Conservation (phyloP, 441 rosid species). For the Euphorbia corollata region DNA sequence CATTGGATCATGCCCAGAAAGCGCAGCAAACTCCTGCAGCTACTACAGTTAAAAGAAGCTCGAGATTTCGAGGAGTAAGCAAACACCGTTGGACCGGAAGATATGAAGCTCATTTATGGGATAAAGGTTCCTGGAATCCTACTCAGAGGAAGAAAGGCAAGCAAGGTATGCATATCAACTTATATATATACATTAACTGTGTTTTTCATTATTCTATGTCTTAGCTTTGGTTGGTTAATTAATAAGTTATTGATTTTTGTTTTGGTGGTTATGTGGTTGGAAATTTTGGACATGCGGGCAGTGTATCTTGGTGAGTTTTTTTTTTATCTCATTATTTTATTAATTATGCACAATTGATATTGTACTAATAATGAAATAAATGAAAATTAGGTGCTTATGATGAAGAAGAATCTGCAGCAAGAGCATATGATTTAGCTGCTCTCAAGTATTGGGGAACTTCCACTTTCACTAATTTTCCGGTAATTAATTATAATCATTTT, state of each 20-base stretch:
- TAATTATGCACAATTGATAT: neutral
- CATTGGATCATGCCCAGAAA: slow-evolving; percentile 17
- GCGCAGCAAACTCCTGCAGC: slow-evolving; percentile 13
- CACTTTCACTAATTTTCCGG: slow-evolving; percentile 55
- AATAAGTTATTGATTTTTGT: neutral
- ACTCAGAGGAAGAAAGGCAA: slow-evolving; percentile 72
- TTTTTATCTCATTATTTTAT: neutral
- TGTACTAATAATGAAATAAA: slow-evolving; percentile 1
- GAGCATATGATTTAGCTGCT: slow-evolving; percentile 64
- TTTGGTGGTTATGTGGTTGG: slow-evolving; percentile 2
- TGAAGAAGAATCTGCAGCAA: slow-evolving; percentile 58
- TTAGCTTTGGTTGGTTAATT: neutral
- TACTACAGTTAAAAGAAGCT: slow-evolving; percentile 45
- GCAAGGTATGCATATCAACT: slow-evolving; percentile 34
- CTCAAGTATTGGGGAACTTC: slow-evolving; percentile 57
- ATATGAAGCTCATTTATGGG: slow-evolving; percentile 69
- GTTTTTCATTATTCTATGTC: too few species aligned
- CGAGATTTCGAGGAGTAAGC: slow-evolving; percentile 61
- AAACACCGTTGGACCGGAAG: slow-evolving; percentile 66
- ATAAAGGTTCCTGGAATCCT: slow-evolving; percentile 58
- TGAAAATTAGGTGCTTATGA: slow-evolving; percentile 47
- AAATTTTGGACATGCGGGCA: slow-evolving; percentile 19
- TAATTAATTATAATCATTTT: slow-evolving; percentile 11
- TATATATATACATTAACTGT: neutral
- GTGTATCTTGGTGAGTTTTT: slow-evolving; percentile 54